Base-by-base conservation (phyloP, 2,329 filamentous ascomycete species). In the Colletotrichum chlorophyti region DNA sequence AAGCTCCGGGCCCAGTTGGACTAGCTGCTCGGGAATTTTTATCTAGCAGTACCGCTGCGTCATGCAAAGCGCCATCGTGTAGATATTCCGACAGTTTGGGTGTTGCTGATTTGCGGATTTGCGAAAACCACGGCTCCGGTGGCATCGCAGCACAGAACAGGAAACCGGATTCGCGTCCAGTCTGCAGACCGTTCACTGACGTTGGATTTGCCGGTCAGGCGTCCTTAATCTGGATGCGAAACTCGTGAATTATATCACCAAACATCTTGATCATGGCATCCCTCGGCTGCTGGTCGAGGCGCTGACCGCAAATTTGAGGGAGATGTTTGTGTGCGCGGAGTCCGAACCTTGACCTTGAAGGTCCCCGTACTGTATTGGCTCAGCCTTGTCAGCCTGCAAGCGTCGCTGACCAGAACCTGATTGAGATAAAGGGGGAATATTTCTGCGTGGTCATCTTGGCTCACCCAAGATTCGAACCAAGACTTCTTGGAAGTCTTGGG, bases 401-500 rank as follows among this genome's bases (percentile, higher is more conserved):
- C 17, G 17, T 31, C 24, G 29, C n/a, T 32, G 27, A 26, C 37
- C 37, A 37, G 37, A 43, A 17, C 21, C 11, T 24, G n/a, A 27
- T 2, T 3, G 3, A 12, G 14, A 26, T n/a, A n/a, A n/a, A n/a
- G n/a, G 14, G 6, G 23, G 11, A 9, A 15, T 24, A 10, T 26
- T 34, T 7, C 43, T 17, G 31, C 14, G 5, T 47, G 4, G 12
- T 31, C 12, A 15, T 15, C 43, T 26, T 47, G 41, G 41, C 26
- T 24, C 10, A 21, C 15, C 48, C 48, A 52, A 34, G 37, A 52
- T 10, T 9, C 32, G 6, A 21, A 12, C 48, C 48, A 52, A 34
- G 37, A 52, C 14, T 9, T 42, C 27, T 51, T 52, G 40, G 40
- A 43, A 42, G 37, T 43, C 48, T 52, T 52, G 37, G 48, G 26